phyloP scores from a whole-genome alignment of 805 yeast genomes.

The Sporopachydermia quercuum region DNA sequence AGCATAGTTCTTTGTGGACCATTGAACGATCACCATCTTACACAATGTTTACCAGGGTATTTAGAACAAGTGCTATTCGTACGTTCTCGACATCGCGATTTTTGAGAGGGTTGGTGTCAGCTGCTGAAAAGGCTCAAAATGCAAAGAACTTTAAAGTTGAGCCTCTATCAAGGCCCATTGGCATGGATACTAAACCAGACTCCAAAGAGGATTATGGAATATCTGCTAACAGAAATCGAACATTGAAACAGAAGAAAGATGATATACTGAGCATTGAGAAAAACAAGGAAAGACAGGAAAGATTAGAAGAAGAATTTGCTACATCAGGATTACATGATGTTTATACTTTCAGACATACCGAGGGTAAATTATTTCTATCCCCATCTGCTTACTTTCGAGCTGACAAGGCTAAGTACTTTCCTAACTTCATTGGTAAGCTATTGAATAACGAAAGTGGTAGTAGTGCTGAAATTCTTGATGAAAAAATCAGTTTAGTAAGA shows the following conservation, averaged over 20 bases:
- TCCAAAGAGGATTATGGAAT: background rate
- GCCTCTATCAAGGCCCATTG: background rate
- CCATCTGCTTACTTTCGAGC: constrained; percentile 67
- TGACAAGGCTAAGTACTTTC: constrained; percentile 67
- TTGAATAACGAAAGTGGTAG: constrained; percentile 15
- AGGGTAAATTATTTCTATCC: constrained; percentile 73
- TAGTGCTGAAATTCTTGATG: constrained; percentile 25
- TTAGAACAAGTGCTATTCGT: no score
- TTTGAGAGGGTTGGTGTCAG: background rate
- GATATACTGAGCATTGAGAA: constrained; percentile 36
- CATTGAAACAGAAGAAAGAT: constrained; percentile 22
- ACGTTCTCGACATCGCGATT: background rate
- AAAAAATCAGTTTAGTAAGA: constrained; percentile 48
- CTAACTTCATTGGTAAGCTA: constrained; percentile 49
- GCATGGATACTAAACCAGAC: background rate
- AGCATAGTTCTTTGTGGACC: no score
- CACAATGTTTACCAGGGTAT: no score
- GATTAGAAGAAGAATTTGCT: constrained; percentile 47
- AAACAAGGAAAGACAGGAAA: constrained; percentile 31
- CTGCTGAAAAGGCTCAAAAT: background rate
- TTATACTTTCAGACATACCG: constrained; percentile 50
- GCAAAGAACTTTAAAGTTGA: background rate
- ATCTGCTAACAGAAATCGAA: constrained; percentile 24
- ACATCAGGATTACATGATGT: constrained; percentile 56
- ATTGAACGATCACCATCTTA: no score